Conservation (phyloP, 2,329 filamentous ascomycete species). For the Metarhizium sp. region DNA sequence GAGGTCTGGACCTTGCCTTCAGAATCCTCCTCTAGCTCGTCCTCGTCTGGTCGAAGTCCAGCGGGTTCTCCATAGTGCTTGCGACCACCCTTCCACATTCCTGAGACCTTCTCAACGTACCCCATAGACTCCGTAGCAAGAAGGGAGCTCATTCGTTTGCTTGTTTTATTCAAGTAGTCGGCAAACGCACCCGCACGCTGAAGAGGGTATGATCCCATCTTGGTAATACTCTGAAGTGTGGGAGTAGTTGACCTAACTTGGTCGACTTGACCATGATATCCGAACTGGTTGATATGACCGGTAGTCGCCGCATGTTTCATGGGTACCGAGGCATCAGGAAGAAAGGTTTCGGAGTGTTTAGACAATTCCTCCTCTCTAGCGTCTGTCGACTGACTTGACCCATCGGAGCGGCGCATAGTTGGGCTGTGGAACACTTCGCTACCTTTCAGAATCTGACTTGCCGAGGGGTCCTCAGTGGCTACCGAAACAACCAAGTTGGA, state of each 20-base stretch:
- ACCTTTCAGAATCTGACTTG: conserved; percentile 79
- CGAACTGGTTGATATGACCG: conserved; percentile 23
- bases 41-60: conserved; percentile 43
- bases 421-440: conserved; percentile 85
- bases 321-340: conserved; percentile 4
- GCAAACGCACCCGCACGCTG: conserved; percentile 75
- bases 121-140: conserved; percentile 89
- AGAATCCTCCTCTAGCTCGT: conserved; percentile 46
- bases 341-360: conserved; percentile 3
- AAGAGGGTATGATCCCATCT: conserved; percentile 65
- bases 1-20: conserved; percentile 56
- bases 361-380: conserved; percentile 10
- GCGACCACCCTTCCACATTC: conserved; percentile 88
- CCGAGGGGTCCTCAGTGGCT: conserved; percentile 66
- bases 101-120: conserved; percentile 92
- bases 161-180: conserved; percentile 69
- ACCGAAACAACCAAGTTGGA: conserved; percentile 62
- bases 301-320: conserved; percentile 27
- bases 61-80: conserved; percentile 71
- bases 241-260: conserved; percentile 22
- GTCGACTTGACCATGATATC: conserved; percentile 14
- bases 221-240: conserved; percentile 43
- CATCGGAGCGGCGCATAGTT: conserved; percentile 48
- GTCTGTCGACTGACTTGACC: conserved; percentile 22
- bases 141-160: conserved; percentile 71